phyloP scores from a whole-genome alignment of 805 yeast genomes.

The Zygosaccharomyces pseudorouxii region DNA sequence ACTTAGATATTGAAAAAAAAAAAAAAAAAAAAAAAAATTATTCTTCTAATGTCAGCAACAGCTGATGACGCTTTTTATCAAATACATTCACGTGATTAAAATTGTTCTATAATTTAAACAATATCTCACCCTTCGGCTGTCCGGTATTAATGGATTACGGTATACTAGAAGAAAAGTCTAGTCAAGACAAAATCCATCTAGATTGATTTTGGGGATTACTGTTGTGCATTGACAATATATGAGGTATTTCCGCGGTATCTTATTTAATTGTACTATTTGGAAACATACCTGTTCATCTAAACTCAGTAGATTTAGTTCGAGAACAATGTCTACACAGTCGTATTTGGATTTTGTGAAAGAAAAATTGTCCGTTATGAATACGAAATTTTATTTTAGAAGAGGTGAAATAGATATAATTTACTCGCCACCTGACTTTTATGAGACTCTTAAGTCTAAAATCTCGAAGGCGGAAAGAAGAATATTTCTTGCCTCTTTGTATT shows the following conservation, averaged over 20 bases:
- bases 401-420: constrained; percentile 58
- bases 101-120: no score
- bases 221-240: constrained; percentile 1
- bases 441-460: constrained; percentile 58
- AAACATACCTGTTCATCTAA: not conserved
- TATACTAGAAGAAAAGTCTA: not conserved
- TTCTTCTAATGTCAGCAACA: no score
- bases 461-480: constrained; percentile 56
- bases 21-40: no score
- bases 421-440: constrained; percentile 71
- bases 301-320: not conserved
- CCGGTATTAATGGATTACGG: no score
- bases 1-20: no score
- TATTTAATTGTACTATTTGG: not conserved
- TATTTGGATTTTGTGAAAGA: constrained; percentile 16
- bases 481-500: constrained; percentile 78
- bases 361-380: constrained; percentile 14
- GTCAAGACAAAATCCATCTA: not conserved
- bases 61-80: no score
- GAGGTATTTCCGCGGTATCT: not conserved
- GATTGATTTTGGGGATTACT: not conserved
- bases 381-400: constrained; percentile 51
- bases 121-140: no score
- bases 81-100: no score
- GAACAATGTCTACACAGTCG: constrained; percentile 8